Evolutionary conservation across 2,329 filamentous ascomycete genomes (phyloP).

Genomic region (Geosmithia morbida): DNA sequence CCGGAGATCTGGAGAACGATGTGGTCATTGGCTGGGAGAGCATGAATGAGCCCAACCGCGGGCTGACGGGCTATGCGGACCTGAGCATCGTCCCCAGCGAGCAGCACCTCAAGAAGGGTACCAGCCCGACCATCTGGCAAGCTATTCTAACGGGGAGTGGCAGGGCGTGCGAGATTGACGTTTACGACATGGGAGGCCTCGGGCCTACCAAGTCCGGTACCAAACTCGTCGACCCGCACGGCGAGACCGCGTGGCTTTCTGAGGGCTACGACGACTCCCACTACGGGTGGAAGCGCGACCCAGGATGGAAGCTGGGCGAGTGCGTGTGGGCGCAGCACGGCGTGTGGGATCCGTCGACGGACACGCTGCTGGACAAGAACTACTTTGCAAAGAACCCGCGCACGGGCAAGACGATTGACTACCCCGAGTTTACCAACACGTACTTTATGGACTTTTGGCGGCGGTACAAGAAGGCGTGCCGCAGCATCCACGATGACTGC

Average conservation of each 20-base stretch:
- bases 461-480: conserved; percentile 59
- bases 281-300: conserved; percentile 83
- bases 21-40: conserved; percentile 93
- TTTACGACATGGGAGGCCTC: conserved; percentile 86
- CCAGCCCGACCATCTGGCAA: conserved; percentile 88
- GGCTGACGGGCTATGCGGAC: conserved; percentile 72
- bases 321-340: conserved; percentile 96
- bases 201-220: conserved; percentile 84
- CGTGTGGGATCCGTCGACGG: conserved; percentile 74
- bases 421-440: conserved; percentile 75
- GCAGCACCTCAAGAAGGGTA: conserved; percentile 84
- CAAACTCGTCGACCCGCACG: conserved; percentile 74
- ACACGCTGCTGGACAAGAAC: conserved; percentile 66
- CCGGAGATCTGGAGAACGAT: conserved; percentile 74
- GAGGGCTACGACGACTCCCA: conserved; percentile 69
- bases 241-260: conserved; percentile 72
- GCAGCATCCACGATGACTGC: conserved; percentile 60
- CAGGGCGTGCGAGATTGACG: conserved; percentile 75
- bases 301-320: conserved; percentile 82
- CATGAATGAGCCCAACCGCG: conserved; percentile 87
- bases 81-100: conserved; percentile 70
- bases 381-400: conserved; percentile 74
- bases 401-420: conserved; percentile 61
- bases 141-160: conserved; percentile 85
- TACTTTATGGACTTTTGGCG: conserved; percentile 85